These are phyloP conservation scores for Cardamine resedifolia DNA, from an alignment of 345 rosid genomes.

Conservation along the genomic window DNA sequence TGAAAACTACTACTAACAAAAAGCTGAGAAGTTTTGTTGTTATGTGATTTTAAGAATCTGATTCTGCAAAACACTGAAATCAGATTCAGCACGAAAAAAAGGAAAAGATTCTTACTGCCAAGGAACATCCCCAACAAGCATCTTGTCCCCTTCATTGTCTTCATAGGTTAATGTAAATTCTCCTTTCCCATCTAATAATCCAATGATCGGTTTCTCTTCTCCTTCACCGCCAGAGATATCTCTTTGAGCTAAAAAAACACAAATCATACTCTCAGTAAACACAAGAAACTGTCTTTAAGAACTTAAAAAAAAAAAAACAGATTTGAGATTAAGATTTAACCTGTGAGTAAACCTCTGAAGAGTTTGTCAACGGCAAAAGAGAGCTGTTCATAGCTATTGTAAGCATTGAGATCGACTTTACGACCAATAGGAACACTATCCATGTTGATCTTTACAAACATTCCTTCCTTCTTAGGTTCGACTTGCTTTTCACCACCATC, in stretches of 20 bases:
- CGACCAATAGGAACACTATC: constrained; percentile 97
- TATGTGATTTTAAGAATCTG: constrained; percentile 32
- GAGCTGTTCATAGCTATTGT: constrained; percentile 79
- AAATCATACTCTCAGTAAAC: constrained; percentile 1
- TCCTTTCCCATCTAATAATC: constrained; percentile 76
- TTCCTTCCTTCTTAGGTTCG: constrained; percentile 43
- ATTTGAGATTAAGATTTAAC: constrained; percentile 31
- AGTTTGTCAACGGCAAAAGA: constrained; percentile 87
- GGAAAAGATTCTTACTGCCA: constrained; percentile 85
- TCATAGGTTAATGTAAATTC: constrained; percentile 96
- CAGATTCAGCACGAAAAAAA: constrained; percentile 31
- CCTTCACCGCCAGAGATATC: constrained; percentile 62
- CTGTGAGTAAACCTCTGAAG: constrained; percentile 93
- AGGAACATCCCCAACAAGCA: constrained; percentile 99
- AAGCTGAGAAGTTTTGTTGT: constrained; percentile 25
- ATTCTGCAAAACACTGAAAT: constrained; percentile 42
- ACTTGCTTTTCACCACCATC: constrained; percentile 38
- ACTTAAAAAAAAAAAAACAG: not conserved
- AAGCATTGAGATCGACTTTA: constrained; percentile 85
- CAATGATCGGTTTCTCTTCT: constrained; percentile 69
- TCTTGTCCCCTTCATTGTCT: constrained; percentile 98
- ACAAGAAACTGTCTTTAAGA: not conserved
- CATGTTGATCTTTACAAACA: constrained; percentile 96
- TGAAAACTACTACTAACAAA: not conserved
- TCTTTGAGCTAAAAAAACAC: constrained; percentile 61